Conservation (phyloP, 2,329 filamentous ascomycete genomes). For the Aureobasidium sp. region DNA sequence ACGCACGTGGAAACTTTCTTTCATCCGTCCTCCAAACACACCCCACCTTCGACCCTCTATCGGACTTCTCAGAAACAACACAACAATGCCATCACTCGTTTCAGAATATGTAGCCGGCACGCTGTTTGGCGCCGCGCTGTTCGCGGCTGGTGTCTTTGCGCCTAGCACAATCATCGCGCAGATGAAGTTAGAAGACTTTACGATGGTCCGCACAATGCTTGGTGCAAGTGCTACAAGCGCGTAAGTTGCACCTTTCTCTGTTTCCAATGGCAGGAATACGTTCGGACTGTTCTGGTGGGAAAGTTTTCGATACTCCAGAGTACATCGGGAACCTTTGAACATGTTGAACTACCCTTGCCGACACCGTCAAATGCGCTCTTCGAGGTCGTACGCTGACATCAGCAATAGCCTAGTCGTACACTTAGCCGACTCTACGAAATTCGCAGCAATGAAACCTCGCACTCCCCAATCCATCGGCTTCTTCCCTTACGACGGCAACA, state of each 20-base stretch:
- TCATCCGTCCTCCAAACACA: background rate
- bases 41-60: background rate
- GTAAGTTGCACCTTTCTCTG: slow-evolving; percentile 37
- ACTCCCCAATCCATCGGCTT: slow-evolving; percentile 47
- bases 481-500: slow-evolving; percentile 56
- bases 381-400: background rate
- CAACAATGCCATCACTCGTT: slow-evolving; percentile 4
- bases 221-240: slow-evolving; percentile 55
- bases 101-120: slow-evolving; percentile 35
- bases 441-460: slow-evolving; percentile 42
- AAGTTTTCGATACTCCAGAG: background rate
- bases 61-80: background rate
- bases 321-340: background rate
- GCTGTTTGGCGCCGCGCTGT: slow-evolving; percentile 55
- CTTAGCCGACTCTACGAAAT: slow-evolving; percentile 38
- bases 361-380: background rate
- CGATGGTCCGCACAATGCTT: slow-evolving; percentile 60
- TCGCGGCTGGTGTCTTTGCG: slow-evolving; percentile 52
- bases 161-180: slow-evolving; percentile 55
- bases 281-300: no score
- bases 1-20: background rate
- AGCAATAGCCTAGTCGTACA: slow-evolving; percentile 30
- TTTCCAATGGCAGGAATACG: no score
- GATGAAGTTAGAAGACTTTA: slow-evolving; percentile 54
- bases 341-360: background rate